Evolutionary conservation across 495 filamentous ascomycete species (phyloP), one percentile per base, ranked within the genome.

Genomic region (Neurospora sublineolata): DNA sequence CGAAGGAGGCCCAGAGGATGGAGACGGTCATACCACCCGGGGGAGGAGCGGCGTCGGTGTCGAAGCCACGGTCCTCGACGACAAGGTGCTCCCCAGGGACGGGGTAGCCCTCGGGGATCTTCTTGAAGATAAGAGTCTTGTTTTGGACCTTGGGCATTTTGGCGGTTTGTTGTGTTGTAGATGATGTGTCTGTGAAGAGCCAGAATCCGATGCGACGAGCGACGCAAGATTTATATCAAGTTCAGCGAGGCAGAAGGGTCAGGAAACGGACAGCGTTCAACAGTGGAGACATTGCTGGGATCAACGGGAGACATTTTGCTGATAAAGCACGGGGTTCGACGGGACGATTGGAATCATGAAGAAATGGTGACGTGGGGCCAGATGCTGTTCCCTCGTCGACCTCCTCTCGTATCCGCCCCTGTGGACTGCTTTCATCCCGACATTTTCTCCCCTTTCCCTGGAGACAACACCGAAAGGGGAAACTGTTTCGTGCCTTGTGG

Each of bases 41-140:
- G 9, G 92, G 92, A 36, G 89, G 86, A 1, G 85, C 73, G 37
- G 87, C 82, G n/a, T 87, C 81, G 72, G 87, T 78, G 79, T 94
- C 92, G 81, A 94, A 90, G 12, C 83, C 79, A 40, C 83, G 85
- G 68, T 85, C 76, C 79, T 96, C 91, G 69, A 96, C 74, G n/a
- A 78, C 79, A 42, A 97, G 84, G 78, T 97, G 81, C 79, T 96
- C 80, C 37, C 93, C 94, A 1, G 87, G 76, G 11, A 91, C 86
- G 7, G 93, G 93, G 80, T 85, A 87, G 16, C 87, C 91, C 44
- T 79, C 76, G 41, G 94, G 94, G 74, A 92, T 73, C 68, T 86
- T 79, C 74, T 90, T 92, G 86, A 93, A 97, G 82, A 95, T 83
- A 71, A 97, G 82, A 64, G 85, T 88, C 83, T 94, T 95, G 86